Evolutionary conservation across 352 stramenopile genomes (phyloP), one percentile per base, ranked within the genome.

Genomic region (Globisporangium alternatum): DNA sequence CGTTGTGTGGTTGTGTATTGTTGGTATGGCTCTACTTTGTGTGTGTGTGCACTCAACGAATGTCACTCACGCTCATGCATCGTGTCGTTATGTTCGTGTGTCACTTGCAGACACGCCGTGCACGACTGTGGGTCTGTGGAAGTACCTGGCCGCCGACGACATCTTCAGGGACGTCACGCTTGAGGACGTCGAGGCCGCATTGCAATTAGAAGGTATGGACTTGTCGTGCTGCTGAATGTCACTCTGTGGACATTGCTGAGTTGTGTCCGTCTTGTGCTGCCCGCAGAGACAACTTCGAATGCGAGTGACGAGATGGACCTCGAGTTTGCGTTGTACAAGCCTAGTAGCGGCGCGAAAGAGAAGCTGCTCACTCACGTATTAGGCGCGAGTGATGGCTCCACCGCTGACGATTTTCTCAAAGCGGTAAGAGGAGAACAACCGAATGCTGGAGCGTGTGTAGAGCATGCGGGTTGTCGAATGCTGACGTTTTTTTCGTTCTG

Each of bases 51-150:
- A 17, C 37, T 43, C 37, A 43, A 43, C 10, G 37, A 2, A 28
- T 28, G 25, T 28, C 25, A 28, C 25, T 28, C 25, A 28, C 25
- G 30, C 22, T 30, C 28, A 33, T 6, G 25, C 9, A 0, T 51
- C 13, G 12, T 35, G 21, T 45, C 31, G 48, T 21, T n/a, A 5
- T 30, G 55, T 52, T 12, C 59, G 35, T 28, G 37, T 56, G 49
- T 21, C 13, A 28, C 51, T 31, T 49, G 33, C 52, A 93, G 84
- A 89, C 51, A 67, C 79, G 30, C 81, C 81, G 19, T 91, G 79
- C 51, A 89, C 82, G 62, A 89, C 79, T 2, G 76, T 71, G 28
- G 82, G 84, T 5, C 56, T 93, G 45, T 93, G 84, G 84, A 83
- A 78, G 44, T 91, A 87, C 60, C 41, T 86, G 33, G 72, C 73